Evolutionary conservation across 495 filamentous ascomycete genomes (phyloP).

Genomic region (Neurospora cerealis): DNA sequence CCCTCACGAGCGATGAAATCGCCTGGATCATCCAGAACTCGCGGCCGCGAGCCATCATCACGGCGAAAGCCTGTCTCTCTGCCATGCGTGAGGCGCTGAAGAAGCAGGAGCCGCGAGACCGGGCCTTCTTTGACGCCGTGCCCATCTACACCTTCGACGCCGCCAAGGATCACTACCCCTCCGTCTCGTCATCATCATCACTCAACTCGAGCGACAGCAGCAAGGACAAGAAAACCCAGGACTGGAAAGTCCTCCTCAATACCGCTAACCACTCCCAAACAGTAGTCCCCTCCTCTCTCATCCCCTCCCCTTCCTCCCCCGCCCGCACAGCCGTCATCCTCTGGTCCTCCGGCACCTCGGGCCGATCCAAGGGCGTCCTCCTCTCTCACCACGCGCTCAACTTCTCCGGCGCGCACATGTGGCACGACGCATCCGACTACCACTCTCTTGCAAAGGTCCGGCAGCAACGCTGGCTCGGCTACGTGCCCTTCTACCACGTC

Average conservation of each 20-base stretch:
- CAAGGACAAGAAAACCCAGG: not conserved
- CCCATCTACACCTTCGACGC: conserved; percentile 21
- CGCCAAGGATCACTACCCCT: conserved; percentile 15
- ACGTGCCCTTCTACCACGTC: conserved; percentile 27
- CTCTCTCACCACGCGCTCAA: conserved; percentile 50
- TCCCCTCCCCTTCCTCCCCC: conserved; percentile 2
- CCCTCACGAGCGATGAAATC: conserved; percentile 24
- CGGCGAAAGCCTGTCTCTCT: conserved; percentile 15
- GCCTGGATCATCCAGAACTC: conserved; percentile 26
- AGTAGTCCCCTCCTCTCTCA: not conserved
- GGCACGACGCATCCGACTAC: conserved; percentile 28
- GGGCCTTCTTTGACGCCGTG: conserved; percentile 8
- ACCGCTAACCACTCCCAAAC: no score
- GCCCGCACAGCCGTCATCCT: conserved; percentile 44
- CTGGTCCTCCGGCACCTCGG: conserved; percentile 80
- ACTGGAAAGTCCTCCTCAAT: conserved; percentile 16
- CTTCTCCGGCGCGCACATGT: conserved; percentile 16
- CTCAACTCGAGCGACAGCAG: not conserved
- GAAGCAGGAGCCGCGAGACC: conserved; percentile 9
- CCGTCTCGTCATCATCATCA: not conserved
- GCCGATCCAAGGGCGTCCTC: conserved; percentile 71
- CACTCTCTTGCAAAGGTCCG: conserved; percentile 13
- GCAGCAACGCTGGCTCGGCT: conserved; percentile 46
- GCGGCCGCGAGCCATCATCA: conserved; percentile 22
- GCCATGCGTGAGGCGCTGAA: conserved; percentile 18